Percentiles rank a stretch among this genome's conserved stretches.
Evolutionary conservation across 1,284 basidiomycete species (phyloP).

Genomic region (Phaffia rhodozyma): DNA sequence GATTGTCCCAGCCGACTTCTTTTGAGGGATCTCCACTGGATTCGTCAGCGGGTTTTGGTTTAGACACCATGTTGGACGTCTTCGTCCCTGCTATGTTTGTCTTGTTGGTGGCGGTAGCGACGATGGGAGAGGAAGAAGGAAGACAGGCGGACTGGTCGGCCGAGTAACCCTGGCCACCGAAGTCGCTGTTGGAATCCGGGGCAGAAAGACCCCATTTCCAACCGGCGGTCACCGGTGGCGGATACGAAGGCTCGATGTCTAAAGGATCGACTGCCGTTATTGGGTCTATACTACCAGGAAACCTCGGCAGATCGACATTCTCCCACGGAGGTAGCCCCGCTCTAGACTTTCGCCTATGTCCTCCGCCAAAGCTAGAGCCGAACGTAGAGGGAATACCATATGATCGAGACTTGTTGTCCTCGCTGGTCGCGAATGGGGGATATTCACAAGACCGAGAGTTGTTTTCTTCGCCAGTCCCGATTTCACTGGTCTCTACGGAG

Average conservation of each 20-base stretch:
- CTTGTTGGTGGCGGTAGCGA: background rate
- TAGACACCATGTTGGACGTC: background rate
- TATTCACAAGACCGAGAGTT: too few species aligned
- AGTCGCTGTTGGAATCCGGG: slow-evolving; percentile 3
- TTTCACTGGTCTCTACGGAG: too few species aligned
- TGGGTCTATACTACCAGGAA: slow-evolving; percentile 14
- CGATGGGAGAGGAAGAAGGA: background rate
- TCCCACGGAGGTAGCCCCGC: slow-evolving; percentile 35
- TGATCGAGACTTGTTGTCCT: too few species aligned
- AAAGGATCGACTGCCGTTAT: slow-evolving; percentile 18
- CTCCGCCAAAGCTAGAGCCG: background rate
- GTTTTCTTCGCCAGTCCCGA: too few species aligned
- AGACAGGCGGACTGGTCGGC: background rate
- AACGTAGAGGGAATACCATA: too few species aligned
- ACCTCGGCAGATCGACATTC: slow-evolving; percentile 32
- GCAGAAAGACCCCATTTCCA: slow-evolving; percentile 17
- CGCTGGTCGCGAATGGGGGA: too few species aligned
- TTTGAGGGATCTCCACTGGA: background rate
- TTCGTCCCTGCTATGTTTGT: too few species aligned
- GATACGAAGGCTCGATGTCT: background rate
- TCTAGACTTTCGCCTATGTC: too few species aligned
- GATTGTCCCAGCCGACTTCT: background rate
- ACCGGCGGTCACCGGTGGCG: background rate
- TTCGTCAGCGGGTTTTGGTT: background rate
- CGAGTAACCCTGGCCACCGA: background rate